A percentile compares a stretch with the other conserved stretches of the same genome.
Conservation (phyloP, 805 yeast species). For the Cyberlindnera mrakii region DNA sequence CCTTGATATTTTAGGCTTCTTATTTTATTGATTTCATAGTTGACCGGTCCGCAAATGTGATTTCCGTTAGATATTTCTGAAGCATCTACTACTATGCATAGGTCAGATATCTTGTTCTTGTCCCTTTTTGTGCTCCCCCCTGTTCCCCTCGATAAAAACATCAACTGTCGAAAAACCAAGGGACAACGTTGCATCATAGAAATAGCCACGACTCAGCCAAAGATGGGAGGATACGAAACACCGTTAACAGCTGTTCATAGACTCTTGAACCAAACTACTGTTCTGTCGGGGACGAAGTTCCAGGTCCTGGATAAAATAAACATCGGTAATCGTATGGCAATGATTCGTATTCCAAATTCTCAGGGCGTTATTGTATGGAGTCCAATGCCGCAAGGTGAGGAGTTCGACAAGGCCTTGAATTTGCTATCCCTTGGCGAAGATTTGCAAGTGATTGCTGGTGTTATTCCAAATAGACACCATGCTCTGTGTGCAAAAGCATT, state of each 20-base stretch:
- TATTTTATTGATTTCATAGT: too few relatives aligned
- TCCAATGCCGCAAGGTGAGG: conserved; percentile 49
- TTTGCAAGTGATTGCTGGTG: conserved; percentile 39
- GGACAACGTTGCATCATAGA: too few relatives aligned
- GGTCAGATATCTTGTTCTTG: too few relatives aligned
- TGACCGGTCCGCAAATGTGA: too few relatives aligned
- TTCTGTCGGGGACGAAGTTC: conserved; percentile 1
- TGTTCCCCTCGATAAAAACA: too few relatives aligned
- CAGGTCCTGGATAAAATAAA: conserved; percentile 22
- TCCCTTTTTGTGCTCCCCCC: too few relatives aligned
- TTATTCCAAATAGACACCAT: conserved; percentile 62
- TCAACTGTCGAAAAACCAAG: too few relatives aligned
- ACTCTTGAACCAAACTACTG: conserved; percentile 1
- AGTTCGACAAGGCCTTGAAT: conserved; percentile 35
- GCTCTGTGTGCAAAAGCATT: conserved; percentile 55
- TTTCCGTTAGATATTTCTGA: too few relatives aligned
- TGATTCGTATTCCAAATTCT: conserved; percentile 24
- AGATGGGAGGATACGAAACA: conserved; percentile 27
- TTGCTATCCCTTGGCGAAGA: conserved; percentile 24
- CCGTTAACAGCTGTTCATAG: conserved; percentile 35
- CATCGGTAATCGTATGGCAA: conserved; percentile 37
- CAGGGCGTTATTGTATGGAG: conserved; percentile 42
- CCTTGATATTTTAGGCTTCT: too few relatives aligned
- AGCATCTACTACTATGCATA: too few relatives aligned
- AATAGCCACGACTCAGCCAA: too few relatives aligned